Conservation (phyloP, 1,139 yeast species). For the Zygosaccharomyces pseudobailii region DNA sequence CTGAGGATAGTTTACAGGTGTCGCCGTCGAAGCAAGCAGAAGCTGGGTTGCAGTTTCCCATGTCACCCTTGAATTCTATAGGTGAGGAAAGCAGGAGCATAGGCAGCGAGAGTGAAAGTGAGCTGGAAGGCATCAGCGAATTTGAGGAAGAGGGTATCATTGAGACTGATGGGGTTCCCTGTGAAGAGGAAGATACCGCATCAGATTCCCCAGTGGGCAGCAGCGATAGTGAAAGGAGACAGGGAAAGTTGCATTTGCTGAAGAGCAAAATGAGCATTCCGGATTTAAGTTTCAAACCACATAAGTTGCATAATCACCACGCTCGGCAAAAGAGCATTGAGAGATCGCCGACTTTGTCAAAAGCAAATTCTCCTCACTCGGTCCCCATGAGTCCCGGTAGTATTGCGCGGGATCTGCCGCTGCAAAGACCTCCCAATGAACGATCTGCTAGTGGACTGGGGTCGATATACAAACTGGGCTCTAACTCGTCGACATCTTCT, state of each 20-base stretch:
- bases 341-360: neutral
- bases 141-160: neutral
- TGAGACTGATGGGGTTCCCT: neutral
- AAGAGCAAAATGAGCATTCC: constrained; percentile 17
- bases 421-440: constrained; percentile 1
- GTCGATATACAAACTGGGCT: constrained; percentile 3
- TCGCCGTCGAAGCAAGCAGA: neutral
- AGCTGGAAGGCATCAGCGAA: too few species aligned
- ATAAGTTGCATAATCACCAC: constrained; percentile 5
- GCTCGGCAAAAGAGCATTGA: constrained; percentile 4
- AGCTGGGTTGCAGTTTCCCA: neutral
- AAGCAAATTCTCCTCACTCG: constrained; percentile 1
- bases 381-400: constrained; percentile 1
- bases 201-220: neutral
- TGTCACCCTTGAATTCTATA: constrained; percentile 6
- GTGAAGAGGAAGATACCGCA: neutral
- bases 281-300: constrained; percentile 9
- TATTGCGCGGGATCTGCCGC: neutral
- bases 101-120: neutral
- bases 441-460: neutral
- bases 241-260: constrained; percentile 13
- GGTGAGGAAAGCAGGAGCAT: constrained; percentile 7
- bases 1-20: neutral
- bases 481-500: constrained; percentile 8
- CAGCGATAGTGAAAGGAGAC: constrained; percentile 3